phyloP scores from a whole-genome alignment of 176 grass and related monocot species.

The Poa annua region DNA sequence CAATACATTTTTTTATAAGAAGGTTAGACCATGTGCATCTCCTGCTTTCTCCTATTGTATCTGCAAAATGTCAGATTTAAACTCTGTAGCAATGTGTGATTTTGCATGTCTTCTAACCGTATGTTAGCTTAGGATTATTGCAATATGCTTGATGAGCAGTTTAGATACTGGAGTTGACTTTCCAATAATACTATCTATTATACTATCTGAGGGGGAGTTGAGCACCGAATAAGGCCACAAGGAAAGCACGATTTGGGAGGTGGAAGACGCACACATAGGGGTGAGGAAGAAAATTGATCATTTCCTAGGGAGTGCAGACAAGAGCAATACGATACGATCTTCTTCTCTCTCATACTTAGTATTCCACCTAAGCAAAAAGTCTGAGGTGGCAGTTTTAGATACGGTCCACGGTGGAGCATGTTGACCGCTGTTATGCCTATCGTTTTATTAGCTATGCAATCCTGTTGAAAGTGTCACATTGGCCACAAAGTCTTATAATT shows the following conservation, averaged over 20 bases:
- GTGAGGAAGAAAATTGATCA: background rate
- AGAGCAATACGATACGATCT: background rate
- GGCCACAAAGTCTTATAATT: background rate
- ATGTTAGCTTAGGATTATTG: background rate
- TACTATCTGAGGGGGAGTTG: background rate
- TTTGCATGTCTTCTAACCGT: conserved; percentile 4
- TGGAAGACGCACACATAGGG: background rate
- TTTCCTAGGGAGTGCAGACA: background rate
- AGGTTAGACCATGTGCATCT: conserved; percentile 60
- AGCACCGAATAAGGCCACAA: background rate
- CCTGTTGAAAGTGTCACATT: background rate
- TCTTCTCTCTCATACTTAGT: background rate
- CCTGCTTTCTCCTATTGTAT: conserved; percentile 16
- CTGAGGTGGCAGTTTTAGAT: background rate
- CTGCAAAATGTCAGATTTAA: conserved; percentile 1
- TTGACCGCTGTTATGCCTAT: background rate
- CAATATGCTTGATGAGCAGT: background rate
- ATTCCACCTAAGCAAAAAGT: background rate
- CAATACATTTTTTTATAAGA: conserved; percentile 96
- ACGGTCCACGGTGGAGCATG: background rate
- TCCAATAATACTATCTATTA: background rate
- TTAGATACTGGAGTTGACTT: background rate
- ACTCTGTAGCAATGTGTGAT: background rate
- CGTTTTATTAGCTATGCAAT: background rate
- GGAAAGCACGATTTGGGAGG: background rate